Evolutionary conservation across 495 filamentous ascomycete genomes (phyloP), one percentile per base, ranked within the genome.

Genomic region (Podospora fimiseda): DNA sequence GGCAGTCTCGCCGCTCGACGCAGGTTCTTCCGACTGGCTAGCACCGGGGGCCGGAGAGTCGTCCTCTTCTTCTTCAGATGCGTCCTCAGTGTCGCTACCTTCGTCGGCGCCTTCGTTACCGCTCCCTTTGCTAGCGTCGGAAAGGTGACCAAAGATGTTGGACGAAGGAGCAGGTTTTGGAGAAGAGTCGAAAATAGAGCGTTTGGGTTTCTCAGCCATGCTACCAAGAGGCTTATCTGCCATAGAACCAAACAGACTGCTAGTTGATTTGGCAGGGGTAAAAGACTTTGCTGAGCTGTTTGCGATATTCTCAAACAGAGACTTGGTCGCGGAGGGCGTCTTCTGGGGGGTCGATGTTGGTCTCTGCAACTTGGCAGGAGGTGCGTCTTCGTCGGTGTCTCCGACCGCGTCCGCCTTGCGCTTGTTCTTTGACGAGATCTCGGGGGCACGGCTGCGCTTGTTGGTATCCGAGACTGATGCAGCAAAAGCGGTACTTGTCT

Each of bases 81-180:
- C 65, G n/a, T 67, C 64, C 36, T 72, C 70, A 5, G 72, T 71
- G 18, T 80, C 75, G 27, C 62, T 67, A 19, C 77, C 79, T 13
- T 70, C 72, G 33, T 79, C 66, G 6, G 62, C 70, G 24, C 70
- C 64, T 41, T 75, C 69, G 38, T 72, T 66, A 20, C 71, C 63
- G 49, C 74, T 76, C 27, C 69, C 70, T 52, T 68, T 72, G 33
- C 73, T 80, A 13, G 69, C 70, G 33, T 77, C 79, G 1, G 81
- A 82, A 33, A 85, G 67, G 51, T 84, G 77, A 46, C 81, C 75
- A 51, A 87, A 87, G 20, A 85, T 83, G 54, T 85, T 86, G 36
- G 57, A 38, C n/a, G 56, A 9, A 16, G 61, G 47, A 21, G 60
- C 46, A 36, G 58, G 18, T 55, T 63, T 66, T 9, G 58, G 14